Percentiles rank a stretch among this genome's conserved stretches.
Conservation (phyloP, 139 green algal genomes). For the Volvox reticuliferus region DNA sequence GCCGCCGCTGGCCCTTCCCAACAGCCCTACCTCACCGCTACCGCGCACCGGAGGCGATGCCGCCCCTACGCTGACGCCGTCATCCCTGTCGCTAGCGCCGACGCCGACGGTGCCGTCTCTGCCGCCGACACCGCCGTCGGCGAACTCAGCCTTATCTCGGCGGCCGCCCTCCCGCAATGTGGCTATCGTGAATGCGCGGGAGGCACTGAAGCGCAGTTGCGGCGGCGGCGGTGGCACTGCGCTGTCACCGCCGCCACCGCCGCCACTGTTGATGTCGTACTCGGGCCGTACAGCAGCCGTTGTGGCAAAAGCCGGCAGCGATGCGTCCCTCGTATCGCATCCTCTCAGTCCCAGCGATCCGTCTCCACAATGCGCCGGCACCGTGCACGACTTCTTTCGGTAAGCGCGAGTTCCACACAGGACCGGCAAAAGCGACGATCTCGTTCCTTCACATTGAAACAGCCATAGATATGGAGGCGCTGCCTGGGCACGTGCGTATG, state of each 20-base stretch:
- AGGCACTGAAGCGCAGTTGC: not conserved
- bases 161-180: slow-evolving; percentile 13
- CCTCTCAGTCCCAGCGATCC: no score
- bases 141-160: not conserved
- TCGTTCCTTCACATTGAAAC: no score
- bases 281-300: no score
- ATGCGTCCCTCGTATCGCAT: no score
- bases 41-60: not conserved
- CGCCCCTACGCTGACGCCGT: not conserved
- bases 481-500: no score
- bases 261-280: not conserved
- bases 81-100: not conserved
- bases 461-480: no score
- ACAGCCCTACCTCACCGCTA: not conserved
- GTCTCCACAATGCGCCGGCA: no score
- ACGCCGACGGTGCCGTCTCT: no score
- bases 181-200: not conserved
- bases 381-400: no score
- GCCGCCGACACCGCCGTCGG: not conserved
- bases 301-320: no score
- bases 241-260: not conserved
- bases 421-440: no score
- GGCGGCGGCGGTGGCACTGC: not conserved
- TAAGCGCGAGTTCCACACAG: no score
- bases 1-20: not conserved